These are phyloP conservation scores for Cercophora newfieldiana DNA, from an alignment of 495 filamentous ascomycete genomes.

Conservation along the genomic window DNA sequence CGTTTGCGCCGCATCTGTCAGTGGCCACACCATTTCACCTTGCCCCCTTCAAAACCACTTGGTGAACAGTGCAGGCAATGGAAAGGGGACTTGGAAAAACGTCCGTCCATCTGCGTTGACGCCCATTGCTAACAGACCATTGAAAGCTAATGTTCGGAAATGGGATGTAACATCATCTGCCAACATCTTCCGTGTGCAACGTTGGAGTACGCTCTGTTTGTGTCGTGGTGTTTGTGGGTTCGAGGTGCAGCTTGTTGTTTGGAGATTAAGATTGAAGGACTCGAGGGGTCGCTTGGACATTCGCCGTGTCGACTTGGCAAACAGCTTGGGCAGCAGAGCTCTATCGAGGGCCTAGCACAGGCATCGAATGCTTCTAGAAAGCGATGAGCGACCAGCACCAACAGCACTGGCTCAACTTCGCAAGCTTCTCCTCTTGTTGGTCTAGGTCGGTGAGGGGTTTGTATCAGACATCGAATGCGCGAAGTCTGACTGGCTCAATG, in stretches of 20 bases:
- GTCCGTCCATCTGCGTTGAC: background rate
- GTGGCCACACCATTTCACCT: too few species aligned
- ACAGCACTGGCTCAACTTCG: background rate
- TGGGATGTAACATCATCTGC: background rate
- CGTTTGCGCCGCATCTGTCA: background rate
- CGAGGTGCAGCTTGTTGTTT: slow-evolving; percentile 14
- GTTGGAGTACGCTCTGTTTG: background rate
- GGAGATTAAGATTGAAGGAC: slow-evolving; percentile 19
- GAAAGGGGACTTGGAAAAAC: background rate
- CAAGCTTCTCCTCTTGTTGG: background rate
- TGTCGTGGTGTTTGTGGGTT: background rate
- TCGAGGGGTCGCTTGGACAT: background rate
- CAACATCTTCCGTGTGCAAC: background rate
- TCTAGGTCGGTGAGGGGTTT: background rate
- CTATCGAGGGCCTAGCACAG: background rate
- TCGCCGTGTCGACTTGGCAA: background rate
- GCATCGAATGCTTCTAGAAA: slow-evolving; percentile 14
- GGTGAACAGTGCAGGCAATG: background rate
- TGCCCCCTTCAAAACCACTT: too few species aligned
- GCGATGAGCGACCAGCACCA: background rate
- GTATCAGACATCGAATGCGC: background rate
- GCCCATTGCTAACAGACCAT: background rate
- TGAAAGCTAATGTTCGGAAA: background rate
- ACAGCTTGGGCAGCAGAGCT: background rate
- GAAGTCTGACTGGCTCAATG: background rate